Evolutionary conservation across 805 yeast genomes (phyloP).

Genomic region (Yarrowia sp.): DNA sequence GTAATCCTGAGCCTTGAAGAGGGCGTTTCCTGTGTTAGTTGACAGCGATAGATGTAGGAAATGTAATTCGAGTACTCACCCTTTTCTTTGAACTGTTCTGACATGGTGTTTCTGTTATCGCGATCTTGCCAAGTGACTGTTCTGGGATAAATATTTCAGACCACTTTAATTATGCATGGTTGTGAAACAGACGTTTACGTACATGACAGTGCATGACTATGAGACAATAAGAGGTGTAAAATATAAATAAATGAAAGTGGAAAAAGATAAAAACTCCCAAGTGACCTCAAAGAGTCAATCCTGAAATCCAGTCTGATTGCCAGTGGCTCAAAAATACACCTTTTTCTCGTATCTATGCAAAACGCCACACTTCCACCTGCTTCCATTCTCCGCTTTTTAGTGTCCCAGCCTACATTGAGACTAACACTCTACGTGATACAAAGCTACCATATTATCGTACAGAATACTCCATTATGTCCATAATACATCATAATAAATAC

Average conservation of each 20-base stretch:
- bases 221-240: too few relatives aligned
- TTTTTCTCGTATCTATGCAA: too few relatives aligned
- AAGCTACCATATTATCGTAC: too few relatives aligned
- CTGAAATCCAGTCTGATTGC: too few relatives aligned
- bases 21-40: slow-evolving; percentile 28
- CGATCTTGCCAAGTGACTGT: not conserved
- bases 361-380: not conserved
- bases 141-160: not conserved
- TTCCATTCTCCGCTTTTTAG: not conserved
- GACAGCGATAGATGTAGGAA: not conserved
- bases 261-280: too few relatives aligned
- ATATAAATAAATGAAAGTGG: too few relatives aligned
- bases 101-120: slow-evolving; percentile 1
- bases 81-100: slow-evolving; percentile 2
- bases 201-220: too few relatives aligned
- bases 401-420: too few relatives aligned
- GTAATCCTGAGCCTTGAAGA: slow-evolving; percentile 25
- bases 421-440: too few relatives aligned
- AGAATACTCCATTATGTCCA: not conserved
- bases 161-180: not conserved
- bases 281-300: too few relatives aligned
- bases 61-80: not conserved
- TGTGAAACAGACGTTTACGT: not conserved
- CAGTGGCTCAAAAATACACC: too few relatives aligned
- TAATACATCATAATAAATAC: slow-evolving; percentile 1